A percentile compares a stretch with the other conserved stretches of the same genome.
phyloP scores from a whole-genome alignment of 148 eudicot species.

The Rhododendron vialii region DNA sequence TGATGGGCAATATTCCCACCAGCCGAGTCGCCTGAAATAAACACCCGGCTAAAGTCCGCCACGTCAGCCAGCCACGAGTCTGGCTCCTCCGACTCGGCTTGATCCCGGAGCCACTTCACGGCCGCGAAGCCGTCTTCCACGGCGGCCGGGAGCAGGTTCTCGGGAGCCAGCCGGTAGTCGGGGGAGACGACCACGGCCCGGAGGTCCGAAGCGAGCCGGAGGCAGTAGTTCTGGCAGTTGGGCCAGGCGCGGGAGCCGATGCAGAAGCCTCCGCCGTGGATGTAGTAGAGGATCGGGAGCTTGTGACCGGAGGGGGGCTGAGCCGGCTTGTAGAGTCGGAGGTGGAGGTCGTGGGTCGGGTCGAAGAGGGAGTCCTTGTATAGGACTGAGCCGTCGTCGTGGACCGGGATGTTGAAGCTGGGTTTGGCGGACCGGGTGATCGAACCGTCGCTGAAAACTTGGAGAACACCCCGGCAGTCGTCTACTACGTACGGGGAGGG shows the following conservation, averaged over 20 bases:
- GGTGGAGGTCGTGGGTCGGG: constrained; percentile 29
- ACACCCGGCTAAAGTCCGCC: constrained; percentile 55
- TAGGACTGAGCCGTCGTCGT: constrained; percentile 40
- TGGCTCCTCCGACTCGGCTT: constrained; percentile 27
- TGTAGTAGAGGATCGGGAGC: constrained; percentile 56
- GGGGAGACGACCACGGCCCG: constrained; percentile 50
- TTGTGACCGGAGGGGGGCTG: constrained; percentile 10
- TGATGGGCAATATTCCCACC: constrained; percentile 64
- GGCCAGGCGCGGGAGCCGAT: constrained; percentile 66
- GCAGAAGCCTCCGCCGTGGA: constrained; percentile 72
- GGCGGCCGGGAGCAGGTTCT: constrained; percentile 49
- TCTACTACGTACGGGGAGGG: constrained; percentile 36
- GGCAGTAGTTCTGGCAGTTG: constrained; percentile 56
- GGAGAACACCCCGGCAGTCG: constrained; percentile 53
- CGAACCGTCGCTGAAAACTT: constrained; percentile 50
- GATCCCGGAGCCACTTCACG: constrained; percentile 44
- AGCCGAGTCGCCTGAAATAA: constrained; percentile 62
- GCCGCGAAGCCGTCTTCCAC: constrained; percentile 46
- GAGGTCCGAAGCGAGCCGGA: constrained; percentile 35
- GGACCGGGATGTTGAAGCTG: constrained; percentile 32
- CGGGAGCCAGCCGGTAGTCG: constrained; percentile 58
- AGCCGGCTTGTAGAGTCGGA: constrained; percentile 62
- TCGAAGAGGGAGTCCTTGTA: constrained; percentile 50
- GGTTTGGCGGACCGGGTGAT: constrained; percentile 40
- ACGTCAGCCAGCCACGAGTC: constrained; percentile 47